phyloP scores from a whole-genome alignment of 1,284 basidiomycete genomes.

The Heliocybe sulcata region DNA sequence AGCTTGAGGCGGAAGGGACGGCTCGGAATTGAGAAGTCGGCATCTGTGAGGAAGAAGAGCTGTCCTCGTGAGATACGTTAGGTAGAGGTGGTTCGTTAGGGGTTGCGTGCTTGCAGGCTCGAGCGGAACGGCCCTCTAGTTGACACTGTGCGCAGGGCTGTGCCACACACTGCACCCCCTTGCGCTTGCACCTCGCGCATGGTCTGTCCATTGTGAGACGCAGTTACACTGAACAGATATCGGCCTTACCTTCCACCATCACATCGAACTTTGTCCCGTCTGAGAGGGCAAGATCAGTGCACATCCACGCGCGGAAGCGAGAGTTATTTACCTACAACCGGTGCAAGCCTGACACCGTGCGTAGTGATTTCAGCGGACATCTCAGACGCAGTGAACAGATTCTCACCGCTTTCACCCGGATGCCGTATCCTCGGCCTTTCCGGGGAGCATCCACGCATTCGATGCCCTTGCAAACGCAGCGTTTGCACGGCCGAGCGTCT shows the following conservation, averaged over 20 bases:
- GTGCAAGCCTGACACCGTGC: constrained; percentile 42
- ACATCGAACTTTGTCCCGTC: constrained; percentile 53
- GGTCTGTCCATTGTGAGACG: constrained; percentile 25
- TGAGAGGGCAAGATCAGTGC: constrained; percentile 12
- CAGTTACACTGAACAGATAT: neutral
- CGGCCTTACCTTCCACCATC: constrained; percentile 37
- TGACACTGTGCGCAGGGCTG: constrained; percentile 34
- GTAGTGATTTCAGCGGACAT: neutral
- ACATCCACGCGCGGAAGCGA: no score
- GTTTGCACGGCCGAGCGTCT: constrained; percentile 44
- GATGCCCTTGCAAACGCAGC: constrained; percentile 35
- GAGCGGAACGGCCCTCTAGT: constrained; percentile 25
- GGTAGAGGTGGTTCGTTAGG: constrained; percentile 8
- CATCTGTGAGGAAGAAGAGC: neutral
- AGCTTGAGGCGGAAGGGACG: neutral
- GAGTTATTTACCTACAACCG: constrained; percentile 41
- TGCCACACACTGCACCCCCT: constrained; percentile 40
- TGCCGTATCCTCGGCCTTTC: constrained; percentile 47
- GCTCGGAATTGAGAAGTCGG: neutral
- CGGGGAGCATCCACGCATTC: constrained; percentile 40
- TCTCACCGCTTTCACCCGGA: constrained; percentile 49
- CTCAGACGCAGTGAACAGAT: neutral
- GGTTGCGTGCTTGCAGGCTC: constrained; percentile 34
- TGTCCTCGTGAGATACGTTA: constrained; percentile 7
- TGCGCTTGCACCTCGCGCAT: constrained; percentile 37